These are phyloP conservation scores for Sporothrix sp. DNA, from an alignment of 2,329 filamentous ascomycete species.

Conservation along the genomic window DNA sequence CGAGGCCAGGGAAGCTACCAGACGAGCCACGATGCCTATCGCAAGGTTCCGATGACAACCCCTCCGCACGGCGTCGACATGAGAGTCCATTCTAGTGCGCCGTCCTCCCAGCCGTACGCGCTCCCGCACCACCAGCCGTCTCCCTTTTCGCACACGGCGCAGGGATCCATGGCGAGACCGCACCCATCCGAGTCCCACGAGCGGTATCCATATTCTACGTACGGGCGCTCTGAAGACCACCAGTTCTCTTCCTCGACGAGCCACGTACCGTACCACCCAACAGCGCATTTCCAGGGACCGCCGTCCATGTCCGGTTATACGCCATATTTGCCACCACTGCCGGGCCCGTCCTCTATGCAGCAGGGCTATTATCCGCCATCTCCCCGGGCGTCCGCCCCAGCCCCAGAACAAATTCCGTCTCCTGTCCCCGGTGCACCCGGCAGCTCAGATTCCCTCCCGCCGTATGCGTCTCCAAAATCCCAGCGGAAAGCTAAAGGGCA, in stretches of 20 bases:
- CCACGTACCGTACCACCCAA: slow-evolving; percentile 22
- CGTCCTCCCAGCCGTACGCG: not conserved
- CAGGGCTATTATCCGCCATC: slow-evolving; percentile 14
- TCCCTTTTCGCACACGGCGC: not conserved
- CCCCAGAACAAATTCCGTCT: slow-evolving; percentile 37
- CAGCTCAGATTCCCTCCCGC: slow-evolving; percentile 22
- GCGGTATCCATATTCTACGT: slow-evolving; percentile 29
- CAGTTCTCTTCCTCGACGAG: slow-evolving; percentile 20
- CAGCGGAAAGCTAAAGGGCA: slow-evolving; percentile 67
- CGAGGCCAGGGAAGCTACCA: slow-evolving; percentile 41
- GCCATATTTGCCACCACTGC: slow-evolving; percentile 21
- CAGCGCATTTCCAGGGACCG: slow-evolving; percentile 19
- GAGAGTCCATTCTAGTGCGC: slow-evolving; percentile 20
- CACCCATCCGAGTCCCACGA: slow-evolving; percentile 32
- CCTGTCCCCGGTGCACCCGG: slow-evolving; percentile 24
- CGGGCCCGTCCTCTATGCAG: slow-evolving; percentile 15
- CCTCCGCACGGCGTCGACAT: slow-evolving; percentile 27
- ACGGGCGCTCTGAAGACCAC: slow-evolving; percentile 28
- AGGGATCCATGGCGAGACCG: slow-evolving; percentile 20
- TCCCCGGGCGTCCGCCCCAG: slow-evolving; percentile 21
- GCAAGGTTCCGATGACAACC: slow-evolving; percentile 27
- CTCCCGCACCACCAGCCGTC: slow-evolving; percentile 7
- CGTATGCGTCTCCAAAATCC: slow-evolving; percentile 47
- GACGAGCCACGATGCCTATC: slow-evolving; percentile 42
- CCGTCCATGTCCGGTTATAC: slow-evolving; percentile 24